Base-by-base conservation (phyloP, 2,329 filamentous ascomycete genomes). In the Parastagonospora avenae region DNA sequence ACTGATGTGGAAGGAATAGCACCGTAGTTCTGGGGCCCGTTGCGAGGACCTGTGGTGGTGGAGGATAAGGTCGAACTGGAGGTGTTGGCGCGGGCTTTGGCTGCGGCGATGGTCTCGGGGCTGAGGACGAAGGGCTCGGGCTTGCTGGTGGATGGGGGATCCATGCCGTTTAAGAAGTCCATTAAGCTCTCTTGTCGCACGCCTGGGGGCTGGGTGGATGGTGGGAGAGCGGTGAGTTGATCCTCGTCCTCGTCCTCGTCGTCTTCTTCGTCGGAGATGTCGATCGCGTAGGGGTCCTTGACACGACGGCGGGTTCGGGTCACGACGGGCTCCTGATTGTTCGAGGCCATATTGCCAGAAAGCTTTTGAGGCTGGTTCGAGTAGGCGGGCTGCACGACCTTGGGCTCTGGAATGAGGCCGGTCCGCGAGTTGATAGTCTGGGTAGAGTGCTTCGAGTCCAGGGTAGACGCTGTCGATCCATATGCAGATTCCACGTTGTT, bases 211-310 rank as follows among this genome's bases (percentile, higher is more conserved):
- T 55, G 61, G 16, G 44, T 68, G 9, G 70, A 70, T 12, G 72
- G 72, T 2, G 79, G 77, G 47, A 81, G 74, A 11, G 75, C 75
- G 7, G 74, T 77, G 16, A 80, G 72, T 15, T 81, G 70, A 28
- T 84, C 79, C 1, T 86, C 86, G 8, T 68, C 62, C 28, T 65
- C 62, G 27, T 83, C 77, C 6, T 37, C 36, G 48, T 84, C 86
- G 8, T 68, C 62, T 27, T 66, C 62, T 11, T 75, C 73, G 32
- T 76, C 72, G 5, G 74, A 72, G 4, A 73, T 79, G 66, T 97
- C 92, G 57, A 97, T 91, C n/a, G 92, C 91, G 60, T 97, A 97
- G 0, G 93, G 94, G 65, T 99, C 94, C 49, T 85, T 89, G 44
- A 92, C 85, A 27, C 91, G 86, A 39, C 88, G 84, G 38, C 88